Evolutionary conservation across 2,329 filamentous ascomycete species (phyloP), one percentile per base, ranked within the genome.

Genomic region (Aureobasidium melanogenum): DNA sequence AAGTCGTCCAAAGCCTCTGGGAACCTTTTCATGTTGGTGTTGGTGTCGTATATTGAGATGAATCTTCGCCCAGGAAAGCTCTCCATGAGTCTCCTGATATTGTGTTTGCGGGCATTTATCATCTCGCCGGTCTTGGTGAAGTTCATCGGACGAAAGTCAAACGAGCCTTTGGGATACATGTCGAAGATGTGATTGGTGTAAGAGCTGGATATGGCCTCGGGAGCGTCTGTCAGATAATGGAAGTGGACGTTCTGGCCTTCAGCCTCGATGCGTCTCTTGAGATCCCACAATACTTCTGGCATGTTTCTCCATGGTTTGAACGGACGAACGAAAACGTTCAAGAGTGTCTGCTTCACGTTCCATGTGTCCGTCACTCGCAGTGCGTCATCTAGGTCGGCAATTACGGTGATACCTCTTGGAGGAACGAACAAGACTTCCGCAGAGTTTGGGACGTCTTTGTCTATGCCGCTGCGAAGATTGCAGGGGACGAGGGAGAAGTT

Each of bases 361-460:
- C 67, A 70, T 36, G 68, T 60, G 44, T 66, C 60, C 4, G 64
- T 63, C 2, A 64, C 62, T 34, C 67, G 63, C 15, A 70, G 60
- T 19, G 67, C 60, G 44, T 70, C 68, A 51, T 70, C 68, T 9
- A 69, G 57, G 48, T 70, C 68, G 39, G 62, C 64, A 41, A 69
- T 54, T 52, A 70, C 60, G 14, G 66, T 67, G 12, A 69, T 26
- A n/a, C 66, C 67, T 22, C 26, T 38, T 7, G 62, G 61, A 43
- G 64, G 64, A 0, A 69, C 55, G 34, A 65, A 57, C 34, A 54
- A 48, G 17, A 51, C 50, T 4, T 47, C 28, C 5, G 41, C 50
- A 24, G 15, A 10, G 32, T 48, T 58, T 28, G 38, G 4, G 8
- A 41, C 48, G 34, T 39, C 19, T 5, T 39, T 19, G 43, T 50